phyloP scores from a whole-genome alignment of 1,284 basidiomycete species.

The Coriolopsis trogii region DNA sequence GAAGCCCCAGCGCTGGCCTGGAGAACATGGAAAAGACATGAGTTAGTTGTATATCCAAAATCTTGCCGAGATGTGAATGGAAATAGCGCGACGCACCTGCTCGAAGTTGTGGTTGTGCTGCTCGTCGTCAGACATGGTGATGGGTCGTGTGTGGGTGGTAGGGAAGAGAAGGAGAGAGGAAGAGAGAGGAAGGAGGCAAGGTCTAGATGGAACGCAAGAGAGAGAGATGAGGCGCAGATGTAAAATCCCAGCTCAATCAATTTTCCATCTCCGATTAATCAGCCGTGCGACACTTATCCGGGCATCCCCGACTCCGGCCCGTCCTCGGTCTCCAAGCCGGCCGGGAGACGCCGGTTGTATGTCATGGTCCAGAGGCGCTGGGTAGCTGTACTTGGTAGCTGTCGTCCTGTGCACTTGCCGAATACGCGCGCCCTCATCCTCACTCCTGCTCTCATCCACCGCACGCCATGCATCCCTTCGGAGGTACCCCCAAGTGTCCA shows the following conservation, averaged over 20 bases:
- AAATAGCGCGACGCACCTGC: constrained; percentile 46
- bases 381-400: no score
- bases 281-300: constrained; percentile 29
- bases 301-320: constrained; percentile 29
- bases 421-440: background rate
- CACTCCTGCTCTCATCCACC: constrained; percentile 1
- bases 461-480: constrained; percentile 70
- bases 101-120: constrained; percentile 90
- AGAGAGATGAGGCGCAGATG: constrained; percentile 2
- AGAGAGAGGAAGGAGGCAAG: constrained; percentile 3
- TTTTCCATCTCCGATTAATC: constrained; percentile 35
- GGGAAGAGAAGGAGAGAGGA: constrained; percentile 18
- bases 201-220: constrained; percentile 24
- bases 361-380: no score
- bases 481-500: constrained; percentile 65
- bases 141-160: constrained; percentile 21
- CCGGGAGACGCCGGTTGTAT: constrained; percentile 4
- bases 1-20: constrained; percentile 84
- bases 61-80: constrained; percentile 8
- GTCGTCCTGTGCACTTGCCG: background rate
- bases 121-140: constrained; percentile 89
- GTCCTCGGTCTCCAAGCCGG: no score
- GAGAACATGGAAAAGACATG: constrained; percentile 15
- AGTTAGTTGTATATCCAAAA: constrained; percentile 4
- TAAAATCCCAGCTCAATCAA: constrained; percentile 28